phyloP scores from a whole-genome alignment of 1,139 yeast species.

The Hansenula sp. region DNA sequence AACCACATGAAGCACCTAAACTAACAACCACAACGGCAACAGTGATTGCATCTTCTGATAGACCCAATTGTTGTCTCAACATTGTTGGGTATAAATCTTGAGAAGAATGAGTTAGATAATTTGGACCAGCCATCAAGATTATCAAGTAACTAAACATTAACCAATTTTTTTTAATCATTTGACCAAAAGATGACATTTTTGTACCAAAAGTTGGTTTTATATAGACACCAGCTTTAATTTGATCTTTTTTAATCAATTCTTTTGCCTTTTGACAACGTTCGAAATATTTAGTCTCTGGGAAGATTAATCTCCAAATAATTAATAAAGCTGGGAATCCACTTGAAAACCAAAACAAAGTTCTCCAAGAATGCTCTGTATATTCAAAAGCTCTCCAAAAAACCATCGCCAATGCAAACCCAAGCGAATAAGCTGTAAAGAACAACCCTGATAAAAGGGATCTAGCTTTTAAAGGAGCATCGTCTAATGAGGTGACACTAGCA shows the following conservation, averaged over 20 bases:
- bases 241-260: constrained; percentile 28
- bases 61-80: constrained; percentile 37
- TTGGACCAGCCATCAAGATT: constrained; percentile 44
- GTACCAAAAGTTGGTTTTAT: constrained; percentile 14
- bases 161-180: constrained; percentile 37
- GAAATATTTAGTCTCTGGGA: constrained; percentile 36
- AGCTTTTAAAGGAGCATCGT: constrained; percentile 40
- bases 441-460: constrained; percentile 43
- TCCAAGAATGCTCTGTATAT: constrained; percentile 37
- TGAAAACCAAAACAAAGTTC: constrained; percentile 52
- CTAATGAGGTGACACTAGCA: constrained; percentile 46
- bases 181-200: constrained; percentile 17
- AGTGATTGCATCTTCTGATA: constrained; percentile 36
- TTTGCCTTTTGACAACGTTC: constrained; percentile 23
- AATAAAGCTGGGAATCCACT: constrained; percentile 43
- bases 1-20: constrained; percentile 47
- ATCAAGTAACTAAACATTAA: constrained; percentile 41
- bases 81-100: constrained; percentile 52
- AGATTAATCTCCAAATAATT: constrained; percentile 37
- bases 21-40: constrained; percentile 44
- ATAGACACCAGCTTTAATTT: constrained; percentile 31
- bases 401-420: constrained; percentile 42
- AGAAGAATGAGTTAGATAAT: constrained; percentile 52
- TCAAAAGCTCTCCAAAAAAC: constrained; percentile 39
- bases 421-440: constrained; percentile 41